Evolutionary conservation across 352 stramenopile genomes (phyloP), one percentile per base, ranked within the genome.

Genomic region (Phytophthora litchii): DNA sequence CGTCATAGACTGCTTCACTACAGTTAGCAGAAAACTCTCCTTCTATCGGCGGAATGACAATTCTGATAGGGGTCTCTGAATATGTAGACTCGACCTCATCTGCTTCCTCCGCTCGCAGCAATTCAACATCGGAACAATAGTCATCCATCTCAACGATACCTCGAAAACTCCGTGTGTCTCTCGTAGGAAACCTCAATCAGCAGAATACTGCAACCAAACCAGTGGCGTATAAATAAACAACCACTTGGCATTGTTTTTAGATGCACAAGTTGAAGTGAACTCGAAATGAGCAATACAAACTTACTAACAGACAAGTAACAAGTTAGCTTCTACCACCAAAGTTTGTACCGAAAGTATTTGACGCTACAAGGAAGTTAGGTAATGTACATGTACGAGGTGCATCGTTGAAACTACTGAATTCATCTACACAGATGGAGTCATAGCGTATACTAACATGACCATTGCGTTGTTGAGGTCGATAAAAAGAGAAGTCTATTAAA

Each of bases 221-320:
- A 27, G 23, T 5, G 23, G 25, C 20, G 42, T 55, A 61, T 40
- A 66, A 66, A 66, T 66, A 66, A 60, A 27, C 23, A 27, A 5
- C 23, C 5, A 27, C 23, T 5, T 3, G 23, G 3, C 23, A 27
- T 27, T 27, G 23, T 27, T 27, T 27, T 27, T 27, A 27, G 23
- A 27, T 27, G 23, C 23, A 27, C 23, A 27, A 27, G 23, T 3
- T 27, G n/a, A n/a, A n/a, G n/a, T n/a, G n/a, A n/a, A n/a, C n/a
- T n/a, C n/a, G n/a, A n/a, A n/a, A n/a, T n/a, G n/a, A n/a, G n/a
- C n/a, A n/a, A n/a, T n/a, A n/a, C n/a, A n/a, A n/a, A n/a, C n/a
- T n/a, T n/a, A n/a, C n/a, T n/a, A n/a, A n/a, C n/a, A n/a, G n/a
- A n/a, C n/a, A n/a, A n/a, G n/a, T n/a, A n/a, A n/a, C n/a, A n/a